Conservation (phyloP, 2,329 filamentous ascomycete species). For the Penicillium decumbens region DNA sequence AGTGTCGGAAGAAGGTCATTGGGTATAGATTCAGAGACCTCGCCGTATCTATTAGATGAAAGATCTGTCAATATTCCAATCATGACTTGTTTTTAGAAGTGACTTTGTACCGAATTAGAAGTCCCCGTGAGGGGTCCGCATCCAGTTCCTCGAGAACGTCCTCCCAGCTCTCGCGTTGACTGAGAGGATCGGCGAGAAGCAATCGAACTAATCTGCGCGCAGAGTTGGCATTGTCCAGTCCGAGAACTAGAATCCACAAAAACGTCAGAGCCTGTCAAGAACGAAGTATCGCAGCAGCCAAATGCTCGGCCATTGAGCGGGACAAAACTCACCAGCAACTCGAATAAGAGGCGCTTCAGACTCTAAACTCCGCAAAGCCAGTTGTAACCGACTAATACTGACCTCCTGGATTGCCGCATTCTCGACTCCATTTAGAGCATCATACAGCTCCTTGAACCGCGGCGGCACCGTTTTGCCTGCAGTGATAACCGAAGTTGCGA, state of each 20-base stretch:
- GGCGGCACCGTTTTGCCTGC: slow-evolving; percentile 51
- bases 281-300: neutral
- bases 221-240: slow-evolving; percentile 47
- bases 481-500: slow-evolving; percentile 54
- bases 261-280: neutral
- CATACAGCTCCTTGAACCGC: slow-evolving; percentile 51
- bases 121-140: slow-evolving; percentile 49
- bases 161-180: slow-evolving; percentile 63
- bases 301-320: neutral
- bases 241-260: slow-evolving; percentile 41
- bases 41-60: slow-evolving; percentile 49
- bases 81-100: neutral
- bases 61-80: neutral
- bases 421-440: slow-evolving; percentile 50
- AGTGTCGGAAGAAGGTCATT: slow-evolving; percentile 53
- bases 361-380: slow-evolving; percentile 56
- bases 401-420: slow-evolving; percentile 53
- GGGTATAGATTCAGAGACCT: slow-evolving; percentile 45
- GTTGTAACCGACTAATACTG: slow-evolving; percentile 56
- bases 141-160: slow-evolving; percentile 51
- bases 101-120: slow-evolving; percentile 56
- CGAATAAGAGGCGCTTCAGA: slow-evolving; percentile 51
- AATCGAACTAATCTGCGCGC: slow-evolving; percentile 62
- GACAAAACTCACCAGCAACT: slow-evolving; percentile 47
- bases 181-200: slow-evolving; percentile 66